Percentiles rank a stretch among this genome's conserved stretches.
Conservation (phyloP, 2,329 filamentous ascomycete genomes). For the Plectosphaerella cucumerina region DNA sequence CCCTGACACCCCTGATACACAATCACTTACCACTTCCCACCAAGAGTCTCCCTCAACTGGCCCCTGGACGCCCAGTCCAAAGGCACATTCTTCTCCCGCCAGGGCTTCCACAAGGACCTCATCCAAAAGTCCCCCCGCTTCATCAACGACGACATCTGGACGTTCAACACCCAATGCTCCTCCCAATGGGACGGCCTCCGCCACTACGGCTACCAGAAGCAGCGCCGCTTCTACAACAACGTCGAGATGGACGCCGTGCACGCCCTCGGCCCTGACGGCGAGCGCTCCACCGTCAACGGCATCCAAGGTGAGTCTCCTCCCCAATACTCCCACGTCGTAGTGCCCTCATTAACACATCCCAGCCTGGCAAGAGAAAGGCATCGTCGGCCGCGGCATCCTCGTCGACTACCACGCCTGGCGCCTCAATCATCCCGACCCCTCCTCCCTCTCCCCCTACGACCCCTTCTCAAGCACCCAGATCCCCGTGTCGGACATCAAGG, state of each 20-base stretch:
- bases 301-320: constrained; percentile 7
- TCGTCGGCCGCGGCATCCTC: constrained; percentile 46
- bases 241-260: constrained; percentile 46
- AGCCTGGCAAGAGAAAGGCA: constrained; percentile 24
- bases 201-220: constrained; percentile 32
- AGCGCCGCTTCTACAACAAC: constrained; percentile 27
- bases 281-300: constrained; percentile 17
- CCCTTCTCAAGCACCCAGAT: constrained; percentile 11
- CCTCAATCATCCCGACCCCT: constrained; percentile 22
- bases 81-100: constrained; percentile 26
- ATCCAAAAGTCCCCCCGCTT: constrained; percentile 20
- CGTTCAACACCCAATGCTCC: constrained; percentile 31
- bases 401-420: constrained; percentile 48
- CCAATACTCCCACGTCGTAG: neutral
- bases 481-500: constrained; percentile 9
- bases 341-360: neutral
- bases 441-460: constrained; percentile 13
- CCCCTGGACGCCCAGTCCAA: constrained; percentile 23
- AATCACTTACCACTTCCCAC: neutral
- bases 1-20: neutral
- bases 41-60: constrained; percentile 30
- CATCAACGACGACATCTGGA: constrained; percentile 27
- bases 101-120: constrained; percentile 22
- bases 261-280: constrained; percentile 7
- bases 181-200: constrained; percentile 35